Conservation (phyloP, 2,329 filamentous ascomycete species). For the Bipolaris cookei region DNA sequence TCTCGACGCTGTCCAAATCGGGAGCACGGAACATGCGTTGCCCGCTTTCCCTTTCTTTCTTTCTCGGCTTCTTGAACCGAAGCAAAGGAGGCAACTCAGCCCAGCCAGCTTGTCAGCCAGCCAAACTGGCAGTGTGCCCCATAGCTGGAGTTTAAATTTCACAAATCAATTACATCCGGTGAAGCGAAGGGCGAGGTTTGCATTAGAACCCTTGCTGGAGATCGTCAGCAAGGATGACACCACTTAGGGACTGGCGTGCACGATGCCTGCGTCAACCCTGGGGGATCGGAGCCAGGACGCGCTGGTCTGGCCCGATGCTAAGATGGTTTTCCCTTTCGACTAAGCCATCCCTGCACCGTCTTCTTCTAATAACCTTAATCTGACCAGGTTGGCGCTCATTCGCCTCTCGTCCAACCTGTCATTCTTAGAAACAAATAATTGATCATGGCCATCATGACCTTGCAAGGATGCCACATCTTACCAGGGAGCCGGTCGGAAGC, state of each 20-base stretch:
- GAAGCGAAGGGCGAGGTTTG: constrained; percentile 3
- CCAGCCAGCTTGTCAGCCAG: background rate
- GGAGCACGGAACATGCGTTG: constrained; percentile 1
- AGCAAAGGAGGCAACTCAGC: background rate
- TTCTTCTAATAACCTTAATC: background rate
- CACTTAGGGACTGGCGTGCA: constrained; percentile 9
- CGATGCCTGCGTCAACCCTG: constrained; percentile 17
- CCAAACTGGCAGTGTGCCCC: background rate
- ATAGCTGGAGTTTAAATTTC: background rate
- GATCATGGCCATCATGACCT: background rate
- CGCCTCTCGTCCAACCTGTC: background rate
- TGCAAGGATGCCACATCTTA: constrained; percentile 1
- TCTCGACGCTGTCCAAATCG: background rate
- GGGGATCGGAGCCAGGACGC: constrained; percentile 7
- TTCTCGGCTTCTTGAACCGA: background rate
- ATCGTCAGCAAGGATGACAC: background rate
- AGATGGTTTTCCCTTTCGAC: background rate
- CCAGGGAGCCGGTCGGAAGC: background rate
- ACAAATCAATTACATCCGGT: constrained; percentile 1
- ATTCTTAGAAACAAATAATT: background rate
- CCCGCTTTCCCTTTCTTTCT: background rate
- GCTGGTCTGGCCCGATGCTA: constrained; percentile 4
- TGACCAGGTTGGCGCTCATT: background rate
- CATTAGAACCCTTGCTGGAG: constrained; percentile 8
- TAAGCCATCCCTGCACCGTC: background rate